Conservation (phyloP, 306 rosid species). For the Chamaecrista fasciculata region DNA sequence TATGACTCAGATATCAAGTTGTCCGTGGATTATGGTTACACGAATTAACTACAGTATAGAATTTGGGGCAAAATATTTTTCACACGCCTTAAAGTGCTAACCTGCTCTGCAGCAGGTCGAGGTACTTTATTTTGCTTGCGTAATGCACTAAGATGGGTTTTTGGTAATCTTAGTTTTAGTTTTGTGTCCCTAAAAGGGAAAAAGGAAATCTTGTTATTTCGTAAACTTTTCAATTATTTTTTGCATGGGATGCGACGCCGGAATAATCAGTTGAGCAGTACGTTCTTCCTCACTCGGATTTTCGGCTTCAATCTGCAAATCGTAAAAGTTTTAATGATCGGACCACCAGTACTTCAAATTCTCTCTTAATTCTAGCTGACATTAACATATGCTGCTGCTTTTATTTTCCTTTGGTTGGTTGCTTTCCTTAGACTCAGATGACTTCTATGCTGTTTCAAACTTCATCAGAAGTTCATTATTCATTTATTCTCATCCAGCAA, state of each 20-base stretch:
- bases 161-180: too few species aligned
- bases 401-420: slow-evolving; percentile 3
- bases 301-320: slow-evolving; percentile 46
- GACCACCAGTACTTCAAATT: not conserved
- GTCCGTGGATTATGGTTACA: slow-evolving; percentile 25
- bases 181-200: too few species aligned
- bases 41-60: slow-evolving; percentile 9
- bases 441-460: slow-evolving; percentile 41
- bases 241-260: too few species aligned
- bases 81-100: not conserved
- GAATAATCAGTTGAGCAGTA: slow-evolving; percentile 15
- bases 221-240: too few species aligned
- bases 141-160: too few species aligned
- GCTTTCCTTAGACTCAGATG: slow-evolving; percentile 41
- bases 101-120: not conserved
- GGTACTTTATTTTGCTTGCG: not conserved
- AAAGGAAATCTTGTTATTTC: too few species aligned
- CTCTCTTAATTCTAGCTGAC: not conserved
- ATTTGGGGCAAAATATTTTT: slow-evolving; percentile 4
- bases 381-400: not conserved
- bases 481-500: slow-evolving; percentile 54
- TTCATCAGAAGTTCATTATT: slow-evolving; percentile 42
- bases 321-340: not conserved
- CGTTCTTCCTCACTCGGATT: slow-evolving; percentile 39
- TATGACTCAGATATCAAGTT: slow-evolving; percentile 13